Conservation (phyloP, 2,329 filamentous ascomycete species). For the Hymenoscyphus fraxineus region DNA sequence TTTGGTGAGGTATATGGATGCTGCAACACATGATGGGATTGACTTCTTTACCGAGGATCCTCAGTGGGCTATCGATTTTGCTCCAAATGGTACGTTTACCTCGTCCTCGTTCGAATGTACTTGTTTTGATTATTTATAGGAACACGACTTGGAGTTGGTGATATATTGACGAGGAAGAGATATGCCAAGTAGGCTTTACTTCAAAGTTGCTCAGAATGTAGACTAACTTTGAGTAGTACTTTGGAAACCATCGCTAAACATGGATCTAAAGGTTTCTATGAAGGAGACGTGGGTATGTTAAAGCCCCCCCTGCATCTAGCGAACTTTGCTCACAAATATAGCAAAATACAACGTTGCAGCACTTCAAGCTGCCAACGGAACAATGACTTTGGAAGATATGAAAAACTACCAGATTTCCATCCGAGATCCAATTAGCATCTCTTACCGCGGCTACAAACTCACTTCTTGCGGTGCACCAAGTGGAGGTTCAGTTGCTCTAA, state of each 20-base stretch:
- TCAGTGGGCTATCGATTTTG: conserved; percentile 66
- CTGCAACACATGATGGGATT: conserved; percentile 40
- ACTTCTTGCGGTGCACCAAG: conserved; percentile 69
- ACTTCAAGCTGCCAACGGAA: conserved; percentile 56
- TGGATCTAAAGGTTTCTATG: conserved; percentile 60
- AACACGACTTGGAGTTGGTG: conserved; percentile 54
- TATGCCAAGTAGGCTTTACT: conserved; percentile 49
- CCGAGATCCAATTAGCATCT: conserved; percentile 58
- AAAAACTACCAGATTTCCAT: conserved; percentile 61
- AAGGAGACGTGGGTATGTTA: conserved; percentile 46
- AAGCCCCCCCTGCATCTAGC: neutral
- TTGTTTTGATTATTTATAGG: conserved; percentile 33
- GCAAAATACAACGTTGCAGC: conserved; percentile 59
- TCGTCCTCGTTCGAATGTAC: neutral
- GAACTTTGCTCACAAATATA: conserved; percentile 13
- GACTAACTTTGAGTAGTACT: conserved; percentile 39
- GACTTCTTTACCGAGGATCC: conserved; percentile 60
- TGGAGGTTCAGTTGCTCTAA: conserved; percentile 66
- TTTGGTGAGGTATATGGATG: conserved; percentile 67
- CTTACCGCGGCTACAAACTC: conserved; percentile 68
- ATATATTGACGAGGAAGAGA: conserved; percentile 61
- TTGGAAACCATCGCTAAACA: conserved; percentile 58
- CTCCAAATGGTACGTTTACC: conserved; percentile 50
- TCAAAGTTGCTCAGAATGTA: neutral
- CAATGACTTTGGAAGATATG: conserved; percentile 60